A percentile compares a stretch with the other conserved stretches of the same genome.
Evolutionary conservation across 192 early-diverging fungal genomes (phyloP).

Genomic region (Backusella mclennaniae): DNA sequence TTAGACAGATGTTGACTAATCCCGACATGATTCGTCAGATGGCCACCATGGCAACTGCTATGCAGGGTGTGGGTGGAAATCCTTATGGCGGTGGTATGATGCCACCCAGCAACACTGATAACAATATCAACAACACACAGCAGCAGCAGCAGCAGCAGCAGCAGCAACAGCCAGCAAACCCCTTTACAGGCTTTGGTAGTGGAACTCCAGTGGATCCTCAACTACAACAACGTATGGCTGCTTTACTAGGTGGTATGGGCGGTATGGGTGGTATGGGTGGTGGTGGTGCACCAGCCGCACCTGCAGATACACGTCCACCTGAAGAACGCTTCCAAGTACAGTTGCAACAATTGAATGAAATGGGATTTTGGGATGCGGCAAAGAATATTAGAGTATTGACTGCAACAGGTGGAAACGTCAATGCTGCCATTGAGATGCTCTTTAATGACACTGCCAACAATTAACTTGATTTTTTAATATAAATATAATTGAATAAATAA

Average conservation of each 20-base stretch:
- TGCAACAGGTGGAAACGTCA: slow-evolving; percentile 82
- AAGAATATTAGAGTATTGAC: slow-evolving; percentile 90
- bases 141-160: slow-evolving; percentile 24
- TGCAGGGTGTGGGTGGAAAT: slow-evolving; percentile 29
- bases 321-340: slow-evolving; percentile 72
- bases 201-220: slow-evolving; percentile 28
- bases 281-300: slow-evolving; percentile 22
- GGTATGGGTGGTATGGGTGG: slow-evolving; percentile 10
- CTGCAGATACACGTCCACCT: slow-evolving; percentile 43
- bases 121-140: slow-evolving; percentile 21
- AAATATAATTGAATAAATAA: background rate
- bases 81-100: background rate
- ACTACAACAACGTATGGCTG: slow-evolving; percentile 38
- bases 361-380: slow-evolving; percentile 91
- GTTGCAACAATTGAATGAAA: slow-evolving; percentile 86
- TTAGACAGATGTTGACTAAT: slow-evolving; percentile 81
- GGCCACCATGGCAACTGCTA: slow-evolving; percentile 58
- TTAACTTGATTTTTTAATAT: slow-evolving; percentile 20
- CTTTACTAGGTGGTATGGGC: slow-evolving; percentile 19
- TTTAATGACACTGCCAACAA: slow-evolving; percentile 44
- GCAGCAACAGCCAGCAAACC: slow-evolving; percentile 39
- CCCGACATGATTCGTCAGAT: slow-evolving; percentile 78
- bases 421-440: slow-evolving; percentile 90
- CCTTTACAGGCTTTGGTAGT: slow-evolving; percentile 42
- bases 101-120: slow-evolving; percentile 3